Evolutionary conservation across 371 early-diverging fungal species (phyloP).

Genomic region (Mucor racemosus): DNA sequence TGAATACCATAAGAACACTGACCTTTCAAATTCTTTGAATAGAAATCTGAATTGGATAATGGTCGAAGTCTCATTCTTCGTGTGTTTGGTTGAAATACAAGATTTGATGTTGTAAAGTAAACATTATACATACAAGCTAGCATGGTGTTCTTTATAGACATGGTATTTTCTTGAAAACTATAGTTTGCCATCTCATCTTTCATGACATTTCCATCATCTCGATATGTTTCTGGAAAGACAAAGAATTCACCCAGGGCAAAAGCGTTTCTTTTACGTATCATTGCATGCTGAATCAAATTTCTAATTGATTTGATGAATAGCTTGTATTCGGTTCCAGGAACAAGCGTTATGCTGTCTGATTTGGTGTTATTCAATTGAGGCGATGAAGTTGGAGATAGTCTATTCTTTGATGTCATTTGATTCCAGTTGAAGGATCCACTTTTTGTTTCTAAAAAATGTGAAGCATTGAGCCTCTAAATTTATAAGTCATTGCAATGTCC

Average conservation of each 20-base stretch:
- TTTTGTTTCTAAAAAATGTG: constrained; percentile 26
- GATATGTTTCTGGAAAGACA: constrained; percentile 23
- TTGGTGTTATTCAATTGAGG: neutral
- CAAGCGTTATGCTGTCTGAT: constrained; percentile 16
- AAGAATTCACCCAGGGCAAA: constrained; percentile 42
- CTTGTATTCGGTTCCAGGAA: constrained; percentile 37
- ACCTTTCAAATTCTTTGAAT: constrained; percentile 27
- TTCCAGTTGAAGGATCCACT: constrained; percentile 47
- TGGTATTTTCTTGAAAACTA: neutral
- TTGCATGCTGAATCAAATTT: constrained; percentile 33
- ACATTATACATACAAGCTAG: constrained; percentile 43
- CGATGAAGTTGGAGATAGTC: constrained; percentile 2
- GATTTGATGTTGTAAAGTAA: constrained; percentile 38
- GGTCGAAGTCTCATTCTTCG: constrained; percentile 35
- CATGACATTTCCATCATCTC: constrained; percentile 1
- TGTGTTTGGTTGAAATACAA: constrained; percentile 43
- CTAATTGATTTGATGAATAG: constrained; percentile 39
- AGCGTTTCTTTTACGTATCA: constrained; percentile 26
- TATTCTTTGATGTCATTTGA: constrained; percentile 16
- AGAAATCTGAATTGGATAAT: constrained; percentile 22
- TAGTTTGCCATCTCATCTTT: neutral
- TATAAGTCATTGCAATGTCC: neutral
- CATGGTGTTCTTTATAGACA: constrained; percentile 12
- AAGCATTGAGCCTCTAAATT: neutral
- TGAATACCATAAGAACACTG: neutral